A percentile compares a stretch with the other conserved stretches of the same genome.
These are phyloP conservation scores for Botrytis byssoidea DNA, from an alignment of 2,329 filamentous ascomycete genomes.

Conservation along the genomic window DNA sequence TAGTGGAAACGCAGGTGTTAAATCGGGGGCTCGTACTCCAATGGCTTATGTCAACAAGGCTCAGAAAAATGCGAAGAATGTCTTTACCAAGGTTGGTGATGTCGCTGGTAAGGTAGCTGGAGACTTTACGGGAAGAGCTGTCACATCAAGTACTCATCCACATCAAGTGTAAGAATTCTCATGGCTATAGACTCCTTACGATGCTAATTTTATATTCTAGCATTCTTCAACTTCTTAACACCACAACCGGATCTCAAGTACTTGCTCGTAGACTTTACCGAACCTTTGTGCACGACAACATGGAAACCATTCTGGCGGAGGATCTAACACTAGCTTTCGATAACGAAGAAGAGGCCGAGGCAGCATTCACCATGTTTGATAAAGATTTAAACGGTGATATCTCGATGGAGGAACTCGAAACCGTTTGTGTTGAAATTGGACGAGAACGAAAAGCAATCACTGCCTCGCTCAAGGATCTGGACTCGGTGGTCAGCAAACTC, in stretches of 20 bases:
- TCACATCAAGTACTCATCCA: conserved; percentile 71
- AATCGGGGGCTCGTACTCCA: conserved; percentile 62
- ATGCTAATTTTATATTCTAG: conserved; percentile 29
- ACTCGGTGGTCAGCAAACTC: conserved; percentile 87
- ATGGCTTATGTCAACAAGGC: conserved; percentile 66
- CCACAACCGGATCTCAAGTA: conserved; percentile 72
- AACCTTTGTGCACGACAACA: conserved; percentile 73
- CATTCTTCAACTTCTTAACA: conserved; percentile 72
- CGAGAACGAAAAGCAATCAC: conserved; percentile 94
- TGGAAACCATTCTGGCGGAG: conserved; percentile 73
- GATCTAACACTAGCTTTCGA: conserved; percentile 79
- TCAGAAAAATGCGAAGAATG: conserved; percentile 71
- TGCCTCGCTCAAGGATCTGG: conserved; percentile 89
- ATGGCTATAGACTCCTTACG: rapidly evolving
- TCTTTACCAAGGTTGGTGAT: conserved; percentile 77
- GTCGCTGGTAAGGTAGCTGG: conserved; percentile 83
- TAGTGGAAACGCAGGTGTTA: conserved; percentile 29
- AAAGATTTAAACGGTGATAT: conserved; percentile 97
- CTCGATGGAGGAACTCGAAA: conserved; percentile 89
- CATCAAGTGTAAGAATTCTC: conserved; percentile 61
- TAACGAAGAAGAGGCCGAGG: conserved; percentile 80
- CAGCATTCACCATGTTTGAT: conserved; percentile 89
- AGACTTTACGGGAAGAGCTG: conserved; percentile 78
- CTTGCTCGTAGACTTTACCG: conserved; percentile 85
- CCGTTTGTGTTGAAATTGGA: conserved; percentile 90